Conservation (phyloP, 257 asterid genomes). For the Galeopsis tetrahit region DNA sequence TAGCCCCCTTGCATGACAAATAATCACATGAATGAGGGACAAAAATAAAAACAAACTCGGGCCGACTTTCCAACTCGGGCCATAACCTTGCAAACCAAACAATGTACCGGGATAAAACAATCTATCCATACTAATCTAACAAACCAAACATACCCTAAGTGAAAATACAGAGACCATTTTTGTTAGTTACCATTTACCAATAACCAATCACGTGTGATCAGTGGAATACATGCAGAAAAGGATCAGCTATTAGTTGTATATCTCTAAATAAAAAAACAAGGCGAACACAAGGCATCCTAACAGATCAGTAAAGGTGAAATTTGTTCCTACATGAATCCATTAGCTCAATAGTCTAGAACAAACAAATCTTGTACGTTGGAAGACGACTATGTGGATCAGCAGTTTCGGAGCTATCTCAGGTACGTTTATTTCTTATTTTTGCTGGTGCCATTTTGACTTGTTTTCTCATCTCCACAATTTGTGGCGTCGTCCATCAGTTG, state of each 20-base stretch:
- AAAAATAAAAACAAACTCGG: too few species aligned
- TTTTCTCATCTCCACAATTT: constrained; percentile 33
- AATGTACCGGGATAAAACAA: too few species aligned
- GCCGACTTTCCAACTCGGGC: too few species aligned
- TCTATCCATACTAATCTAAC: too few species aligned
- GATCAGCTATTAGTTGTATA: not conserved
- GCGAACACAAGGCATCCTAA: constrained; percentile 38
- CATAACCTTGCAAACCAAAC: too few species aligned
- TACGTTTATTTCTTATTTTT: constrained; percentile 23
- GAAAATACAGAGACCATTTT: not conserved
- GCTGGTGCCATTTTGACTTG: constrained; percentile 34
- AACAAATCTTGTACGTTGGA: constrained; percentile 24
- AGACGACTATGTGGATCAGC: constrained; percentile 7
- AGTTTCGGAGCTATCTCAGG: constrained; percentile 26
- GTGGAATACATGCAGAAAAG: constrained; percentile 11
- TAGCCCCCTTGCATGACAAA: too few species aligned
- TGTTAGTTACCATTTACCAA: not conserved
- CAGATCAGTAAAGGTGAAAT: constrained; percentile 31
- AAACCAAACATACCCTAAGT: not conserved
- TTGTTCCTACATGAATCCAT: constrained; percentile 35
- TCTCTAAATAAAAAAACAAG: constrained; percentile 19
- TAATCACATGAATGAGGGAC: too few species aligned
- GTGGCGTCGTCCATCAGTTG: constrained; percentile 49
- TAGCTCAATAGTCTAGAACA: constrained; percentile 35
- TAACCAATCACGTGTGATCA: constrained; percentile 8